phyloP scores from a whole-genome alignment of 2,329 filamentous ascomycete species.

The Scleromitrula shiraiana region DNA sequence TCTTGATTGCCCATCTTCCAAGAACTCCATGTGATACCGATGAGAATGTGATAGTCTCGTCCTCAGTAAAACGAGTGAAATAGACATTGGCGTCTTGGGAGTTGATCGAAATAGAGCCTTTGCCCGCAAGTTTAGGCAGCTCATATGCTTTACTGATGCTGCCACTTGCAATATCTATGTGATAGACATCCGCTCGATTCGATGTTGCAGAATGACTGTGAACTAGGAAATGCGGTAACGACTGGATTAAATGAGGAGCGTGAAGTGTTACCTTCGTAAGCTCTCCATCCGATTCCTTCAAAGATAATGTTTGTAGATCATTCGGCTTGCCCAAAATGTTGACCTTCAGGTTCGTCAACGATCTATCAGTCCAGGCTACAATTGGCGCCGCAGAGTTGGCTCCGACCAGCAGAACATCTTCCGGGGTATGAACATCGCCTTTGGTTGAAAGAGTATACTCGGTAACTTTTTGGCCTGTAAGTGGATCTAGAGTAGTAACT shows the following conservation, averaged over 20 bases:
- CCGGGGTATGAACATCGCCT: slow-evolving; percentile 55
- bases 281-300: slow-evolving; percentile 39
- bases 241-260: slow-evolving; percentile 63
- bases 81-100: slow-evolving; percentile 75
- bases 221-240: slow-evolving; percentile 75
- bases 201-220: slow-evolving; percentile 63
- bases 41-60: slow-evolving; percentile 66
- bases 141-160: slow-evolving; percentile 71
- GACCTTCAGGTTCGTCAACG: slow-evolving; percentile 55
- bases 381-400: slow-evolving; percentile 68
- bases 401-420: slow-evolving; percentile 66
- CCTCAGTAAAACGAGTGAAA: slow-evolving; percentile 73
- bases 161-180: slow-evolving; percentile 64
- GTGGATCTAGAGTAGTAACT: slow-evolving; percentile 63
- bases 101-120: slow-evolving; percentile 71
- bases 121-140: slow-evolving; percentile 61
- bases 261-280: slow-evolving; percentile 58
- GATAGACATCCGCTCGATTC: slow-evolving; percentile 80
- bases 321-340: slow-evolving; percentile 58
- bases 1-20: slow-evolving; percentile 60
- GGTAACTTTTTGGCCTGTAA: slow-evolving; percentile 63
- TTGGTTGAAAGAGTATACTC: slow-evolving; percentile 68
- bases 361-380: slow-evolving; percentile 64
- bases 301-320: slow-evolving; percentile 45
- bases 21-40: slow-evolving; percentile 71